phyloP scores from a whole-genome alignment of 805 yeast species.

The Yamadazyma philogaea region DNA sequence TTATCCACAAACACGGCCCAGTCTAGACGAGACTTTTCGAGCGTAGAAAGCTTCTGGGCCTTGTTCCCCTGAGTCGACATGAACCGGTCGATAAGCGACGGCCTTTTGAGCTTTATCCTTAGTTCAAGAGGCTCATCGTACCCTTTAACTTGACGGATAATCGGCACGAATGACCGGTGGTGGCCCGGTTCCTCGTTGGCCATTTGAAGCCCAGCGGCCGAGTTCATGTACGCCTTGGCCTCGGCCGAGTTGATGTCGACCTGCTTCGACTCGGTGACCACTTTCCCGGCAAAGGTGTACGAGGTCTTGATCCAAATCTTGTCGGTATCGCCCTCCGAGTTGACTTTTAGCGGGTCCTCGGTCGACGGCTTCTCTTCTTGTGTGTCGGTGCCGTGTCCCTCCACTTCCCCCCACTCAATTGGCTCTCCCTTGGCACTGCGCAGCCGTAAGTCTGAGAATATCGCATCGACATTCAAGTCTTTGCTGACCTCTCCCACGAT shows the following conservation, averaged over 20 bases:
- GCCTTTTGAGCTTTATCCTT: slow-evolving; percentile 63
- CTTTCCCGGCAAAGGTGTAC: slow-evolving; percentile 88
- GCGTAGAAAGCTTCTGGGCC: slow-evolving; percentile 73
- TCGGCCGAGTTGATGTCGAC: slow-evolving; percentile 81
- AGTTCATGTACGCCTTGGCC: slow-evolving; percentile 74
- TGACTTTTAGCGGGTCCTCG: slow-evolving; percentile 2
- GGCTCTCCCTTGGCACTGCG: slow-evolving; percentile 16
- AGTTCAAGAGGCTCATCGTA: slow-evolving; percentile 35
- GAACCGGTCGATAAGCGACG: slow-evolving; percentile 74
- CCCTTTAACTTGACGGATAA: slow-evolving; percentile 32
- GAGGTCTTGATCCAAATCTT: slow-evolving; percentile 69
- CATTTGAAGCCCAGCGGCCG: slow-evolving; percentile 37
- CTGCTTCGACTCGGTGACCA: slow-evolving; percentile 69
- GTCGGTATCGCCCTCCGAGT: slow-evolving; percentile 33
- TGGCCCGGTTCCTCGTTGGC: slow-evolving; percentile 10
- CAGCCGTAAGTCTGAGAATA: slow-evolving; percentile 24
- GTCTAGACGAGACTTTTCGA: slow-evolving; percentile 89
- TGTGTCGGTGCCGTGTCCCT: not conserved
- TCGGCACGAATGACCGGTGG: slow-evolving; percentile 30
- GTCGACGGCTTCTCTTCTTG: slow-evolving; percentile 3
- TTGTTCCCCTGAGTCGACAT: slow-evolving; percentile 60
- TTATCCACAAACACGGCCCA: slow-evolving; percentile 94
- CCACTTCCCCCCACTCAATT: slow-evolving; percentile 10
- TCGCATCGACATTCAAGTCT: slow-evolving; percentile 29
- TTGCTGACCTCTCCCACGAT: slow-evolving; percentile 10